Percentiles rank a stretch among this genome's conserved stretches.
Conservation (phyloP, 164 flowering plant species). For the Stephania yunnanensis region DNA sequence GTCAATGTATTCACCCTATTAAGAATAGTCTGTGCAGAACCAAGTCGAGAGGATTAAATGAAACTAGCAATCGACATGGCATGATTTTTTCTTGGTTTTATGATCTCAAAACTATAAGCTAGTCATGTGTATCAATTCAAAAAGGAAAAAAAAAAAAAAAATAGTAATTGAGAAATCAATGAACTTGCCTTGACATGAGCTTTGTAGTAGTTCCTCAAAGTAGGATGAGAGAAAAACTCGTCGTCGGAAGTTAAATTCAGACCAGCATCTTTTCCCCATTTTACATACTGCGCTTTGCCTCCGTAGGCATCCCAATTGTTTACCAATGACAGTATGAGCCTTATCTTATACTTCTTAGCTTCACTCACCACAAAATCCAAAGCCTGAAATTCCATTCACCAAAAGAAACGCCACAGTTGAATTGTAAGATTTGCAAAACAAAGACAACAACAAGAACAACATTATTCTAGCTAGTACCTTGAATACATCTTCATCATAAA, state of each 20-base stretch:
- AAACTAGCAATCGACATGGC: not conserved
- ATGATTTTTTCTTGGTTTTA: not conserved
- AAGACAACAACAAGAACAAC: not conserved
- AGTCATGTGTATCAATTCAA: not conserved
- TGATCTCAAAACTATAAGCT: not conserved
- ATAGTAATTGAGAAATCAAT: not conserved
- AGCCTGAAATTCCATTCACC: conserved; percentile 38
- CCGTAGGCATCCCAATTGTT: conserved; percentile 96
- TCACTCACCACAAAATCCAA: conserved; percentile 95
- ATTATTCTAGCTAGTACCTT: conserved; percentile 34
- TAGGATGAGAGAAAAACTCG: conserved; percentile 83
- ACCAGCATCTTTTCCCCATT: conserved; percentile 90
- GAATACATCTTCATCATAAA: conserved; percentile 86
- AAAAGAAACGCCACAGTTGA: not conserved
- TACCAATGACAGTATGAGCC: conserved; percentile 66
- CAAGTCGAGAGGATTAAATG: not conserved
- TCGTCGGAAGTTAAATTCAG: conserved; percentile 74
- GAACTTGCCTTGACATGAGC: conserved; percentile 66
- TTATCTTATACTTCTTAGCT: conserved; percentile 76
- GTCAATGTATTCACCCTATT: conserved; percentile 81
- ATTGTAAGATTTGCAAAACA: not conserved
- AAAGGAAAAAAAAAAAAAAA: not conserved
- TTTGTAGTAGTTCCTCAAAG: conserved; percentile 68
- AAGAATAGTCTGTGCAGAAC: conserved; percentile 47
- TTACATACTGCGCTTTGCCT: conserved; percentile 84